Conservation (phyloP, 805 yeast species). For the Myxozyma monticola region DNA sequence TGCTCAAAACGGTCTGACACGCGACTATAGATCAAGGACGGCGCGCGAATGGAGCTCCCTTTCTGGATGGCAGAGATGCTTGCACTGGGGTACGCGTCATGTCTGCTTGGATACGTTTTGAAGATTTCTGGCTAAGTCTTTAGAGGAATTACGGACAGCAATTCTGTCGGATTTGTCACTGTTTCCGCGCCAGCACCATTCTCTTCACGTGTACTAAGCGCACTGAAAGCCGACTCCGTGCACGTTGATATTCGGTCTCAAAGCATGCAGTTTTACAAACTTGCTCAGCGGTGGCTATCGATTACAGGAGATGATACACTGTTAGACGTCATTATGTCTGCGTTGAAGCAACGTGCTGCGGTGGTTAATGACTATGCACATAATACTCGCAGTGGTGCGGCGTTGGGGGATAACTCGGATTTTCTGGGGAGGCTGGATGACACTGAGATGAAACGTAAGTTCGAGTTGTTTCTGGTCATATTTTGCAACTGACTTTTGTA, state of each 20-base stretch:
- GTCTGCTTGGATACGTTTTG: too few species aligned
- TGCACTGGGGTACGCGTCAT: too few species aligned
- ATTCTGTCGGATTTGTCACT: slow-evolving; percentile 50
- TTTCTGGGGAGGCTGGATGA: slow-evolving; percentile 73
- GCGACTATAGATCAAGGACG: slow-evolving; percentile 56
- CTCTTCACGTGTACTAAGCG: slow-evolving; percentile 66
- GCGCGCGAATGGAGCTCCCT: slow-evolving; percentile 74
- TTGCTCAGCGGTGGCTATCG: slow-evolving; percentile 75
- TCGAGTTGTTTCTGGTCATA: too few species aligned
- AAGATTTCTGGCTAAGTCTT: too few species aligned
- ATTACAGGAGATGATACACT: slow-evolving; percentile 68
- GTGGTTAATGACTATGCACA: slow-evolving; percentile 71
- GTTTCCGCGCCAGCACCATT: slow-evolving; percentile 72
- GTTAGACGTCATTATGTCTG: slow-evolving; percentile 47
- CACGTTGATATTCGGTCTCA: slow-evolving; percentile 67
- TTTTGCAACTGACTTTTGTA: too few species aligned
- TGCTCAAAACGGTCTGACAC: too few species aligned
- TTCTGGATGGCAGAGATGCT: slow-evolving; percentile 83
- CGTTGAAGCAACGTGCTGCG: slow-evolving; percentile 65
- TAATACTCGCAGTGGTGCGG: slow-evolving; percentile 42
- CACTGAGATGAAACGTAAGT: slow-evolving; percentile 56
- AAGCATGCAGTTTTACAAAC: slow-evolving; percentile 63
- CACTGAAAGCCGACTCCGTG: slow-evolving; percentile 71
- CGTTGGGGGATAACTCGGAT: slow-evolving; percentile 45
- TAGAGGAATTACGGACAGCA: slow-evolving; percentile 18